Evolutionary conservation across 2,329 filamentous ascomycete species (phyloP), one percentile per base, ranked within the genome.

Genomic region (Botrytis pseudocinerea): DNA sequence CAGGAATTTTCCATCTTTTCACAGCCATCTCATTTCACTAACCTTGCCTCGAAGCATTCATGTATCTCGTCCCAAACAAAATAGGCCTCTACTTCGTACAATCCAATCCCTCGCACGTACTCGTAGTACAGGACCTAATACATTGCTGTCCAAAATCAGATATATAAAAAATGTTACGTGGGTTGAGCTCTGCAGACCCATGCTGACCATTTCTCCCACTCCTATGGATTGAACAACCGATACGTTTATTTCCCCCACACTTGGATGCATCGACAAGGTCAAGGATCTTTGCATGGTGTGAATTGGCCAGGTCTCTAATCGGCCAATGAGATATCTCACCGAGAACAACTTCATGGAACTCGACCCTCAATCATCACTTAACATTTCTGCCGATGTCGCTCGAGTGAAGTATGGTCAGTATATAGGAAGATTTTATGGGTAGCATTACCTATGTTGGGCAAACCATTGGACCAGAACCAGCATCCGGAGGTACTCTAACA

Each of bases 191-290:
- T 66, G 5, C 0, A 25, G 38, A 35, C 46, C 42, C 64, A 54
- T 57, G 64, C 46, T 68, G 64, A 68, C 64, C 64, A 66, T 54
- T 68, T 28, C 64, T 68, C 46, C 48, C 65, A 57, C 48, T 57
- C 40, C 65, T 68, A 68, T 57, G 48, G 35, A 68, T 42, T 10
- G 16, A 68, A 42, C 64, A 57, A 38, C 32, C 48, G 46, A 68
- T 68, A 57, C 48, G 48, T 68, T 42, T 54, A 42, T 42, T 57
- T 57, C 65, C 65, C 65, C 48, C 65, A 69, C 65, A 65, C 63
- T 57, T 57, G 48, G 12, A 25, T 69, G 65, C 18, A n/a, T 44
- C 28, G 28, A n/a, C 65, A 32, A 9, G 65, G 48, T 18, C 48
- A 57, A 44, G 65, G 65, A 32, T 57, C 9, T 25, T 25, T 42